Conservation (phyloP, 2,329 filamentous ascomycete genomes). For the Xylaria sp. region DNA sequence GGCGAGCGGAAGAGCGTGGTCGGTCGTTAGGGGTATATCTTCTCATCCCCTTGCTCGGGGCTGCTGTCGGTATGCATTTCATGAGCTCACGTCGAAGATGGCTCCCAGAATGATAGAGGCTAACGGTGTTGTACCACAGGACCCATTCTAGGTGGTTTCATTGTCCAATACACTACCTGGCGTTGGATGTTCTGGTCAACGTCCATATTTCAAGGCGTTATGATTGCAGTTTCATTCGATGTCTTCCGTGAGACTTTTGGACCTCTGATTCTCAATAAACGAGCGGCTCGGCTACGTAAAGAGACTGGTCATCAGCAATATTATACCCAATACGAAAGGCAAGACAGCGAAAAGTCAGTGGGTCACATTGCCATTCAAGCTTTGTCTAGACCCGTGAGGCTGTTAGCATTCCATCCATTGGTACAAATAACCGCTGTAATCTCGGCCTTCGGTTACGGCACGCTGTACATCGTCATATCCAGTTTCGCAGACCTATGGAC, state of each 20-base stretch:
- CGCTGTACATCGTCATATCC: conserved; percentile 72
- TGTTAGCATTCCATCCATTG: conserved; percentile 69
- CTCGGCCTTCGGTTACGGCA: conserved; percentile 68
- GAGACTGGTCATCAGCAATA: conserved; percentile 49
- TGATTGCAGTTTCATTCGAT: conserved; percentile 50
- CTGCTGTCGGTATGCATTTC: conserved; percentile 50
- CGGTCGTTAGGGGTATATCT: conserved; percentile 53
- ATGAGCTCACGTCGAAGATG: neutral
- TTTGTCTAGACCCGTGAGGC: conserved; percentile 64
- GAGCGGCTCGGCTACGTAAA: conserved; percentile 50
- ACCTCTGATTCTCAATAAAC: conserved; percentile 50
- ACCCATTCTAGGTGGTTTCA: conserved; percentile 52
- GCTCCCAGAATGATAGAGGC: too few relatives aligned
- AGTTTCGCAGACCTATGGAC: conserved; percentile 71
- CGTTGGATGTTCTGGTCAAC: conserved; percentile 61
- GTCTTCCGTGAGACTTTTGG: conserved; percentile 55
- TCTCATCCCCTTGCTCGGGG: conserved; percentile 55
- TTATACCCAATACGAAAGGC: conserved; percentile 53
- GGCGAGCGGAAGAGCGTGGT: conserved; percentile 58
- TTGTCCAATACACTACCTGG: conserved; percentile 53
- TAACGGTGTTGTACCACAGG: conserved; percentile 39
- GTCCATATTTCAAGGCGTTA: conserved; percentile 54
- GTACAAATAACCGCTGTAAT: conserved; percentile 66
- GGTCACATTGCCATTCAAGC: conserved; percentile 49
- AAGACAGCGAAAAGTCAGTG: conserved; percentile 47